These are phyloP conservation scores for Cajanus cajan DNA, from an alignment of 306 rosid species.

Conservation along the genomic window DNA sequence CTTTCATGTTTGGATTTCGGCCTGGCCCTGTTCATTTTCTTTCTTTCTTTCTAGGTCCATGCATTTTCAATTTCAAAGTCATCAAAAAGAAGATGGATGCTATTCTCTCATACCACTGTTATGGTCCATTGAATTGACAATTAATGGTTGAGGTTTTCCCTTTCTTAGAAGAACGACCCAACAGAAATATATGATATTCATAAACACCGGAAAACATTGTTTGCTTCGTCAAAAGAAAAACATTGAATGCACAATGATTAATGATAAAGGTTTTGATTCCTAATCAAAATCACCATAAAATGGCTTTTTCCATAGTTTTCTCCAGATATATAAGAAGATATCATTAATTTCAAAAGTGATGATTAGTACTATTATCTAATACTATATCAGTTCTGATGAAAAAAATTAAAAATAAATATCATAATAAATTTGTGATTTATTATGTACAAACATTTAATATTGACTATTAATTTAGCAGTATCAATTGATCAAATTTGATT, in stretches of 20 bases:
- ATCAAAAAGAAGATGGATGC: background rate
- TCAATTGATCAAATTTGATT: no score
- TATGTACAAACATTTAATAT: no score
- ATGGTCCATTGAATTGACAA: background rate
- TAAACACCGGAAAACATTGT: background rate
- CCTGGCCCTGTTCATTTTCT: background rate
- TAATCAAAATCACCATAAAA: background rate
- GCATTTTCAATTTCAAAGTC: background rate
- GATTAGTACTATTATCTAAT: no score
- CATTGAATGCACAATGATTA: background rate
- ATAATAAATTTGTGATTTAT: no score
- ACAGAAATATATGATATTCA: background rate
- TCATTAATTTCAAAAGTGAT: no score
- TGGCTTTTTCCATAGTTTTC: background rate
- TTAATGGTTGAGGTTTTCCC: background rate
- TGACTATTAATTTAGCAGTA: no score
- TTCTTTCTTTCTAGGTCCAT: background rate
- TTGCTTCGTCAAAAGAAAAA: background rate
- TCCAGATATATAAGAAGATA: no score
- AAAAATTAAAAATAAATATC: no score
- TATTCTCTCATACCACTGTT: background rate
- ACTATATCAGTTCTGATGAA: no score
- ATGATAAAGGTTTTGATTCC: background rate
- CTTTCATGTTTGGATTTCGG: background rate
- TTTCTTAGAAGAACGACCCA: background rate